Base-by-base conservation (phyloP, 2,329 filamentous ascomycete species). In the Capronia americana region DNA sequence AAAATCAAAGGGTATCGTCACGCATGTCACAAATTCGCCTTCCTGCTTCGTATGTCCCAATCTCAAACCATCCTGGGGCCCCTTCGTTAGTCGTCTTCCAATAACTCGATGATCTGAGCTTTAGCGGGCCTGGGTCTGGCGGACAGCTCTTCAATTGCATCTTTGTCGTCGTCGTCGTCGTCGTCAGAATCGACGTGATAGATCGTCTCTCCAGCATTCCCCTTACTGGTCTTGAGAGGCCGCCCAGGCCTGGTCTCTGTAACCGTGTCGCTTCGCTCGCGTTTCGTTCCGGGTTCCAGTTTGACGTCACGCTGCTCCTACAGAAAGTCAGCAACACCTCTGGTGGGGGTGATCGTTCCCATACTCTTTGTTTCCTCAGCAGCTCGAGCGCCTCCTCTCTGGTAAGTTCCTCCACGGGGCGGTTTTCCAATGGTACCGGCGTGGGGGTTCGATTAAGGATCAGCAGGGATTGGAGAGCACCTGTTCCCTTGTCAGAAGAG, bases 381-480 rank as follows among this genome's bases (percentile, higher is more conserved):
- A 74, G 67, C 53, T 74, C 69, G 10, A 64, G 60, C 63, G 74
- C 61, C 57, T 76, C 75, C 17, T 74, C 71, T 23, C 50, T 10
- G 24, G 68, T 68, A 10, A 74, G 57, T 1, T 70, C 67, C 12
- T 74, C 72, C 7, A 72, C 14, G 2, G 72, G 65, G 26, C 72
- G 48, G 7, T 73, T 65, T 34, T 75, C 70, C 0, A 74, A 50
- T 14, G 71, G 71, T n/a, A 69, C 60, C 0, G 75, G 77, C 11
- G 67, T 74, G 1, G 74, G 75, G 1, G 65, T 65, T 11, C 66
- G 50, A 11, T 60, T 63, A 10, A 80, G 73, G 38, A 80, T 67
- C 4, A 73, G 50, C 2, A 79, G 71, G 1, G 73, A 69, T 63
- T 78, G 73, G 0, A 80, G 70, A 20, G 71, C 66, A 14, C 66